These are phyloP conservation scores for Saccharomyces kudriavzevii DNA, from an alignment of 805 yeast species.

Conservation along the genomic window DNA sequence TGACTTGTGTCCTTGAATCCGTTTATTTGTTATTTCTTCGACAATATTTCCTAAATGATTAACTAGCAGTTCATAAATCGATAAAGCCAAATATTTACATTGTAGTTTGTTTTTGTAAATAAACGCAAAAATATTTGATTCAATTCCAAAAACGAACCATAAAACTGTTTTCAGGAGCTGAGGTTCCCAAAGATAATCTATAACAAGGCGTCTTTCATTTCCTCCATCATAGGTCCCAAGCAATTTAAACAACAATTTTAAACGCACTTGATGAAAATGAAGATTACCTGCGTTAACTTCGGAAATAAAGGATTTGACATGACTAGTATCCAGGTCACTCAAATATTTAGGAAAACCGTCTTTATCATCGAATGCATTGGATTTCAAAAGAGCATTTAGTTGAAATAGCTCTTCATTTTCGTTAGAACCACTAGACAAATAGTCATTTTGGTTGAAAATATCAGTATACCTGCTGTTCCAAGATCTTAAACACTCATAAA, in stretches of 20 bases:
- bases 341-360: not conserved
- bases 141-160: conserved; percentile 26
- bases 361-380: conserved; percentile 22
- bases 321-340: conserved; percentile 5
- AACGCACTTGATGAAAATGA: conserved; percentile 35
- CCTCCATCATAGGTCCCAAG: conserved; percentile 10
- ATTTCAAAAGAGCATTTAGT: conserved; percentile 26
- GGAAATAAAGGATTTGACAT: conserved; percentile 19
- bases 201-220: conserved; percentile 26
- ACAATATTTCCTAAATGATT: conserved; percentile 34
- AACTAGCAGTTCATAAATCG: conserved; percentile 40
- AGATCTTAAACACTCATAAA: conserved; percentile 28
- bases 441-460: conserved; percentile 19
- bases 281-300: conserved; percentile 19
- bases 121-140: conserved; percentile 18
- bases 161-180: conserved; percentile 30
- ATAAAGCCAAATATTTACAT: conserved; percentile 20
- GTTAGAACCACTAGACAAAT: conserved; percentile 4
- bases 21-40: conserved; percentile 25
- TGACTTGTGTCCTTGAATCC: conserved; percentile 26
- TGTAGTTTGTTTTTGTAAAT: conserved; percentile 6
- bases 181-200: conserved; percentile 35
- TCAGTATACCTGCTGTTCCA: conserved; percentile 33
- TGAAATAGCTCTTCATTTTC: conserved; percentile 17
- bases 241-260: conserved; percentile 24